Evolutionary conservation across 768 basidiomycete genomes (phyloP).

Genomic region (Hygrophoropsis aurantiaca): DNA sequence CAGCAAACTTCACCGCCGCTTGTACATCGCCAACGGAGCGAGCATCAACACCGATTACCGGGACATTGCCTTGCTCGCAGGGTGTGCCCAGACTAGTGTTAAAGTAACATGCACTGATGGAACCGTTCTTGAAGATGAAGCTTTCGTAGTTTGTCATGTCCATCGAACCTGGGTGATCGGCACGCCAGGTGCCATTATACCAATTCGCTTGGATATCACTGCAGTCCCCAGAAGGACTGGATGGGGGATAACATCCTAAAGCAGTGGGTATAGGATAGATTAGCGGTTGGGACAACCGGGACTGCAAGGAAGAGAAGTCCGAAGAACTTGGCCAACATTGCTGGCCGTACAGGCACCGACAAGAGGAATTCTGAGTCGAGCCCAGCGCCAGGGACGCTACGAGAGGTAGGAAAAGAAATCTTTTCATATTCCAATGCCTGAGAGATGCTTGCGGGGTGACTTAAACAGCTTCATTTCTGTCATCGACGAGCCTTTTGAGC

Average conservation of each 20-base stretch:
- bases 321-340: constrained; percentile 39
- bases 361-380: constrained; percentile 9
- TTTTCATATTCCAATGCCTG: too few relatives aligned
- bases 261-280: constrained; percentile 40
- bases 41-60: constrained; percentile 20
- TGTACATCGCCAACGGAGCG: constrained; percentile 18
- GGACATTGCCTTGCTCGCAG: constrained; percentile 22
- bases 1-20: constrained; percentile 19
- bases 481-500: too few relatives aligned
- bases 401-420: too few relatives aligned
- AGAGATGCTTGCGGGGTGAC: too few relatives aligned
- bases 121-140: constrained; percentile 41
- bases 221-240: constrained; percentile 35
- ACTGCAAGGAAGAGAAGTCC: constrained; percentile 28
- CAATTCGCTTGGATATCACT: constrained; percentile 22
- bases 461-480: too few relatives aligned
- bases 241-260: constrained; percentile 37
- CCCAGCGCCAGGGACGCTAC: too few relatives aligned
- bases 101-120: constrained; percentile 37
- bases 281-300: constrained; percentile 41
- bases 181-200: constrained; percentile 38
- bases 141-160: constrained; percentile 33
- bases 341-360: constrained; percentile 38
- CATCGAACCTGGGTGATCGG: constrained; percentile 41
- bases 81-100: constrained; percentile 26